Evolutionary conservation across 2,329 filamentous ascomycete species (phyloP).

Genomic region (Aureobasidium uvarum): DNA sequence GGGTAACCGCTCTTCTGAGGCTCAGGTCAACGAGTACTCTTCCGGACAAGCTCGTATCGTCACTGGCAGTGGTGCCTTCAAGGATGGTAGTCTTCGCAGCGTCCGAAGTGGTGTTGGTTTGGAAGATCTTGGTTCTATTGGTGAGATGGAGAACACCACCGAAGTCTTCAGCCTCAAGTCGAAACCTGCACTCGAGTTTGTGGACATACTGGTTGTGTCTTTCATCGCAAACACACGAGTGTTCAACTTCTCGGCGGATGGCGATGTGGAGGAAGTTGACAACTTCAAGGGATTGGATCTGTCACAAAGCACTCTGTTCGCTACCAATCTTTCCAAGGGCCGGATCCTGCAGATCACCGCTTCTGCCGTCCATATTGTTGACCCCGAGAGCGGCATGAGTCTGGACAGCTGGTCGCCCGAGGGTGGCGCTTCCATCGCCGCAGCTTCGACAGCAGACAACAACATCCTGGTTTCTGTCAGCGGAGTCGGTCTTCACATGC

Average conservation of each 20-base stretch:
- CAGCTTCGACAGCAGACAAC: conserved; percentile 69
- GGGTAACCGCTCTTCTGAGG: conserved; percentile 77
- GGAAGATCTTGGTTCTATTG: conserved; percentile 79
- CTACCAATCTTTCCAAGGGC: conserved; percentile 59
- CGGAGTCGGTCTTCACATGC: conserved; percentile 67
- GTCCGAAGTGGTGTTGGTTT: conserved; percentile 92
- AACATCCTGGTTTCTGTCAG: conserved; percentile 72
- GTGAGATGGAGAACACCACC: conserved; percentile 59
- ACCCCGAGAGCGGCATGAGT: conserved; percentile 55
- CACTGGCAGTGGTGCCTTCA: conserved; percentile 85
- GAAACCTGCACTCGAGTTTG: conserved; percentile 49
- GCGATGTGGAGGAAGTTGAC: conserved; percentile 84
- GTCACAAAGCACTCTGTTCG: conserved; percentile 69
- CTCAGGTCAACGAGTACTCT: conserved; percentile 83
- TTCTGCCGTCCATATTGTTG: conserved; percentile 60
- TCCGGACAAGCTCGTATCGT: conserved; percentile 93
- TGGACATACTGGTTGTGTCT: conserved; percentile 74
- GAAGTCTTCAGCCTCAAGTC: conserved; percentile 59
- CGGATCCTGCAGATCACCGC: conserved; percentile 75
- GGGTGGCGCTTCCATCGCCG: conserved; percentile 62
- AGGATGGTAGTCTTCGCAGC: conserved; percentile 83
- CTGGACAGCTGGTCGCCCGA: conserved; percentile 59
- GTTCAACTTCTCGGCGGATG: conserved; percentile 71
- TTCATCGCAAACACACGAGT: conserved; percentile 80
- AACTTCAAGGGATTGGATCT: conserved; percentile 68